Evolutionary conservation across 2,329 filamentous ascomycete genomes (phyloP).

Genomic region (Colletotrichum nymphaeae): DNA sequence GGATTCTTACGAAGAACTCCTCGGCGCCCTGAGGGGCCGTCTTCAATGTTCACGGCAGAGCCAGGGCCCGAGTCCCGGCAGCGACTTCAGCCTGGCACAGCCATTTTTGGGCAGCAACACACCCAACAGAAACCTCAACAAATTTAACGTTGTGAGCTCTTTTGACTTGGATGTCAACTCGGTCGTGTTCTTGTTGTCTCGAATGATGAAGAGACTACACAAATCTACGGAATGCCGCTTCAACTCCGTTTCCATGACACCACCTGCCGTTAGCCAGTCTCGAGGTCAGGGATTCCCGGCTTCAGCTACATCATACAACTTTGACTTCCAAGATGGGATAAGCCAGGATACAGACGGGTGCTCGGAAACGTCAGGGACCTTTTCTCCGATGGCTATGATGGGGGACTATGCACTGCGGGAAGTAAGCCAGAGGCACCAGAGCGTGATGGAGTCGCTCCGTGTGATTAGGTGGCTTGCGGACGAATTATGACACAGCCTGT

Average conservation of each 20-base stretch:
- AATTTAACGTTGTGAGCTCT: slow-evolving; percentile 17
- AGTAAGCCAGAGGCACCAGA: slow-evolving; percentile 23
- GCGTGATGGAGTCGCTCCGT: slow-evolving; percentile 28
- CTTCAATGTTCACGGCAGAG: slow-evolving; percentile 28
- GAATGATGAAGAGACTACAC: slow-evolving; percentile 29
- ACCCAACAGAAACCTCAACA: not conserved
- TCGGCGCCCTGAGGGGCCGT: slow-evolving; percentile 5
- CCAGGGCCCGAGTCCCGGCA: slow-evolving; percentile 17
- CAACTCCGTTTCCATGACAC: not conserved
- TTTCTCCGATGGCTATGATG: slow-evolving; percentile 18
- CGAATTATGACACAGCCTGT: slow-evolving; percentile 24
- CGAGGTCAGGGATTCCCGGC: not conserved
- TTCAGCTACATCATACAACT: not conserved
- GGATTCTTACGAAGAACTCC: slow-evolving; percentile 24
- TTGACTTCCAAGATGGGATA: slow-evolving; percentile 24
- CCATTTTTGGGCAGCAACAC: slow-evolving; percentile 10
- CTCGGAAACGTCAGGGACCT: not conserved
- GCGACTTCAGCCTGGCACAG: slow-evolving; percentile 19
- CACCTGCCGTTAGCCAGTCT: not conserved
- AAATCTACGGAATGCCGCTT: slow-evolving; percentile 27
- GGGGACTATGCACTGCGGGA: slow-evolving; percentile 19
- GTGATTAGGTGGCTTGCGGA: slow-evolving; percentile 31
- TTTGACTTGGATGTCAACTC: slow-evolving; percentile 29
- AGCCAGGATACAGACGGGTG: slow-evolving; percentile 16
- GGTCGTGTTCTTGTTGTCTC: slow-evolving; percentile 23